Percentiles rank a stretch among this genome's conserved stretches.
These are phyloP conservation scores for Termitomyces sp. DNA, from an alignment of 768 basidiomycete species.

Conservation along the genomic window DNA sequence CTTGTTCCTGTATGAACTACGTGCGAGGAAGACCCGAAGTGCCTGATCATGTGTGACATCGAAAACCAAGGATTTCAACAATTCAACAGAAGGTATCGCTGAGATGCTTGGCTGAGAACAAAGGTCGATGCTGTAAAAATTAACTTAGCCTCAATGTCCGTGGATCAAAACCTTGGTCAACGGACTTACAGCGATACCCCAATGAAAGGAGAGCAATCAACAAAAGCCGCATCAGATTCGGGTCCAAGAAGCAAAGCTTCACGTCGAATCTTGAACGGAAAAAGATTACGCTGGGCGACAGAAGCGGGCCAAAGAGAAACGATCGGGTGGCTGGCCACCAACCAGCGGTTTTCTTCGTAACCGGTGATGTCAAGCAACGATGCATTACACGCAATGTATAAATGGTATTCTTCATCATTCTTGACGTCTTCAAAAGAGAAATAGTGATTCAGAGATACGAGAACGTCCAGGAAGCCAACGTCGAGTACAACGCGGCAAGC, in stretches of 20 bases:
- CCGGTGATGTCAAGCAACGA: constrained; percentile 16
- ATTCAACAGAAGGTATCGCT: constrained; percentile 5
- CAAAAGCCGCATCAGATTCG: constrained; percentile 10
- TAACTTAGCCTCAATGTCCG: neutral
- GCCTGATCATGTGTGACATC: constrained; percentile 18
- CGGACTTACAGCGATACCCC: constrained; percentile 10
- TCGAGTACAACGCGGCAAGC: constrained; percentile 15
- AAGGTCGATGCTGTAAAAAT: constrained; percentile 4
- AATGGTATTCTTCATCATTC: neutral
- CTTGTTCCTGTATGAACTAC: constrained; percentile 8
- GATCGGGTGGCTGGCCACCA: constrained; percentile 16
- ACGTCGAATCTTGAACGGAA: constrained; percentile 7
- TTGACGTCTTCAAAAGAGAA: neutral
- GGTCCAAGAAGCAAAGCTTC: constrained; percentile 12
- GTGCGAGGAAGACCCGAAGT: constrained; percentile 14
- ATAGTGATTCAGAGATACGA: constrained; percentile 13
- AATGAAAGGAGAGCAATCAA: constrained; percentile 11
- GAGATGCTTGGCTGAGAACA: constrained; percentile 16
- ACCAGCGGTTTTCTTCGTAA: constrained; percentile 12
- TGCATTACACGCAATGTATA: constrained; percentile 17
- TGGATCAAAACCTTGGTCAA: neutral
- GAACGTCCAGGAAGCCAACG: constrained; percentile 18
- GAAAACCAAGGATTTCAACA: constrained; percentile 10
- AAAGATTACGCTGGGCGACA: neutral
- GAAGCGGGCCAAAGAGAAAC: constrained; percentile 11